Base-by-base conservation (phyloP, 768 basidiomycete genomes). In the Tephrocybe sp. region DNA sequence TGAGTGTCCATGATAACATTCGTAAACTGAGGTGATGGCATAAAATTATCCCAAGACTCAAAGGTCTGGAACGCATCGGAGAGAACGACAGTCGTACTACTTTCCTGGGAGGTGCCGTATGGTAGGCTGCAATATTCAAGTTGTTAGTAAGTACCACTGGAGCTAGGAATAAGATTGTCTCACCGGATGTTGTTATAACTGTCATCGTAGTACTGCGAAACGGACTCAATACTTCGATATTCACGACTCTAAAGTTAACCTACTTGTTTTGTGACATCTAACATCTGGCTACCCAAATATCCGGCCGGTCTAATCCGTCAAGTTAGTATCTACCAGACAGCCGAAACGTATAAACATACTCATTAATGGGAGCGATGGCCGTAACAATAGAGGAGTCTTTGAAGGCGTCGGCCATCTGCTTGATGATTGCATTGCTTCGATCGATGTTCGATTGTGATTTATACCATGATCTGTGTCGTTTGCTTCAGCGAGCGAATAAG, bases 1-100 rank as follows among this genome's bases (percentile, higher is more conserved):
- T 90, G 88, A 27, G 85, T 89, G 64, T 90, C 89, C 71, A 92
- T 79, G 18, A 84, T 79, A 16, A 90, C 90, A 9, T 86, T 86
- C 31, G 83, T 60, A 49, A 54, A 86, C 27, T 71, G 49, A 0
- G 81, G 78, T 15, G 65, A 40, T 3, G 73, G 67, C 74, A 82
- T 72, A 52, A 86, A 88, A n/a, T 80, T 80, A 31, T 67, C 61
- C 89, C 89, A 92, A 59, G 78, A 85, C 52, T 74, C 79, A 40
- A 89, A 72, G 41, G 81, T 71, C 61, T 89, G 87, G 73, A 92
- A 92, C 2, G 89, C 89, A 54, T 92, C 90, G 57, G 87, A 83
- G 31, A 92, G 74, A 56, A 90, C 67, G 11, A 83, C 78, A 11
- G 89, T 64, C 2, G 78, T 79, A 61, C 89, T 81, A 54, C 86